Base-by-base conservation (phyloP, 306 rosid genomes). In the Citrullus mucosospermus region DNA sequence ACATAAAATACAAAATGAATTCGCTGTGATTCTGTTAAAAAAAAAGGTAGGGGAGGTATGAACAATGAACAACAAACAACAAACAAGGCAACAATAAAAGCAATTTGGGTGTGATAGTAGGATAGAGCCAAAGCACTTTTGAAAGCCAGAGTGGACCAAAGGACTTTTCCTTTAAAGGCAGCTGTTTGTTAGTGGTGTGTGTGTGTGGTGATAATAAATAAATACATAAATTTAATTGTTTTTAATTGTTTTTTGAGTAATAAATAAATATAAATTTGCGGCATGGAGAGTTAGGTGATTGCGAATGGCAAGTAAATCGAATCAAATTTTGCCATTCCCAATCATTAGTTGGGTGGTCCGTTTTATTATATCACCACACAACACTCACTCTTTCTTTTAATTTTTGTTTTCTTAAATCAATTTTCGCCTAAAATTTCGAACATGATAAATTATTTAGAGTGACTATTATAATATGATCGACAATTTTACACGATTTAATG, bases 311-410 rank as follows among this genome's bases (percentile, higher is more conserved):
- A 48, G 3, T 48, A 72, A 72, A 72, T 72, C 59, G 60, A 72
- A 72, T 73, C 61, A 73, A 73, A 48, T 50, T 73, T 73, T 78
- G 78, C 86, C 92, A 85, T 88, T 80, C 84, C 82, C 86, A 88
- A 90, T 89, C 79, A 91, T 88, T 60, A 81, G 92, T 87, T 90
- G 78, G 96, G 91, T 85, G 79, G 13, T 10, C 44, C 85, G 91
- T 93, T 63, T 73, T 56, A 77, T 69, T 5, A 17, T 17, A 15
- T 18, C 22, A 66, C 6, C 25, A 38, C 25, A 16, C 15, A 75
- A 83, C 55, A 79, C 65, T 55, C 78, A 7, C 44, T 63, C 20
- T 14, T 18, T 1, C 15, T 53, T 1, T 0, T 0, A 15, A 14
- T 15, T 14, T 53, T 53, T 5, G 16, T 5, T 39, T 39, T 39